Base-by-base conservation (phyloP, 108 stramenopile species). In the Cylindrotheca closterium region DNA sequence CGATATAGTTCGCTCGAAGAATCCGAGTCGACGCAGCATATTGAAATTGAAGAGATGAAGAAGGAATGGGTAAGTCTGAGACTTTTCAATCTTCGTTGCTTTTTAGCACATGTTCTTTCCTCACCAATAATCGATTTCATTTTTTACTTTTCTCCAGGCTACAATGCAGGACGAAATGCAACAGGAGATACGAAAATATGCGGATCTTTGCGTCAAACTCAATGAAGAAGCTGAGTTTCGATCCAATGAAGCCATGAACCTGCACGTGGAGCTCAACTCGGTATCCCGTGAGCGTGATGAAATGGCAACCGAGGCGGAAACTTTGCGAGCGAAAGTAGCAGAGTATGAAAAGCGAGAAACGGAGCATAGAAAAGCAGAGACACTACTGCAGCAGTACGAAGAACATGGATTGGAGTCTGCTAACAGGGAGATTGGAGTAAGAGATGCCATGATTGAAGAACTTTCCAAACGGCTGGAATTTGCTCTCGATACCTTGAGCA, bases 161-260 rank as follows among this genome's bases (percentile, higher is more conserved):
- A n/a, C 25, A 27, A 49, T 25, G 61, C 61, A 63, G 26, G 47
- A 63, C 22, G 61, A 51, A 37, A 26, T 26, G 17, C 48, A 63
- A 3, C 47, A 37, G 18, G 85, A 85, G 51, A 70, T 85, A 22
- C 66, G 67, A 31, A 82, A 85, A 67, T 79, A 83, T 57, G 68
- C 87, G 23, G 67, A 63, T 59, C 79, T 88, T 67, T 81, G 78
- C 21, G 80, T 83, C 27, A 70, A 88, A 66, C 71, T 88, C 21
- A 81, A 88, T 51, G 83, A 88, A 50, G 81, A 88, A 47, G 78
- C 81, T 12, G 64, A 70, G 8, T 30, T 72, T 30, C 73, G 83
- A 25, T 81, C 72, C 49, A 68, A 83, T 24, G 83, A 85, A 55
- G 81, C 63, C 10, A 69, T 69, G 22, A 56, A 66, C 33, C 58